Percentiles rank a stretch among this genome's conserved stretches.
These are phyloP conservation scores for Aspergillus felis DNA, from an alignment of 2,329 filamentous ascomycete genomes.

Conservation along the genomic window DNA sequence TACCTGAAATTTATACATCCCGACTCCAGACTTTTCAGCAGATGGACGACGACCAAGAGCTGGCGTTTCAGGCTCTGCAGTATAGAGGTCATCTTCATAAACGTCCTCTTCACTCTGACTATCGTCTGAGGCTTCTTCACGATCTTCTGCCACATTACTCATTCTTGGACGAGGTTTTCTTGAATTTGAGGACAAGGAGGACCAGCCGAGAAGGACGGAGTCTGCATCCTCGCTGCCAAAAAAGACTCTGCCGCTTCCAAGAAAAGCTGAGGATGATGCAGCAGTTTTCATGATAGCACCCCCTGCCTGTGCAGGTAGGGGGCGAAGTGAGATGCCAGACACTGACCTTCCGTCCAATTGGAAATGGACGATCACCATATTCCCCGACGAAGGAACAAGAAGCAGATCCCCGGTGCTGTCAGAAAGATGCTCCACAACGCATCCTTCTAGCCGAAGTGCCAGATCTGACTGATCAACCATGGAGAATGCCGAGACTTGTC, in stretches of 20 bases:
- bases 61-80: constrained; percentile 26
- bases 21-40: constrained; percentile 20
- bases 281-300: constrained; percentile 59
- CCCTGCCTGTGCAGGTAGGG: constrained; percentile 60
- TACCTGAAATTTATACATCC: constrained; percentile 68
- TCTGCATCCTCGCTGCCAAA: constrained; percentile 81
- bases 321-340: constrained; percentile 73
- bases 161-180: constrained; percentile 58
- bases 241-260: constrained; percentile 71
- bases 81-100: constrained; percentile 52
- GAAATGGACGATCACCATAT: constrained; percentile 72
- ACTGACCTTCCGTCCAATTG: constrained; percentile 86
- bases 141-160: constrained; percentile 49
- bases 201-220: constrained; percentile 78
- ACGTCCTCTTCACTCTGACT: constrained; percentile 57
- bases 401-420: constrained; percentile 77
- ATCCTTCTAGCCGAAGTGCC: constrained; percentile 74
- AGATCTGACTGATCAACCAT: constrained; percentile 83
- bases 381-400: constrained; percentile 73
- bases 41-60: constrained; percentile 13
- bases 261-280: constrained; percentile 64
- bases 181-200: constrained; percentile 57
- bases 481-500: constrained; percentile 74
- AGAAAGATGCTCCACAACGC: constrained; percentile 71
- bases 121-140: constrained; percentile 56